Evolutionary conservation across 805 yeast genomes (phyloP).

Genomic region (Candida insectalens): DNA sequence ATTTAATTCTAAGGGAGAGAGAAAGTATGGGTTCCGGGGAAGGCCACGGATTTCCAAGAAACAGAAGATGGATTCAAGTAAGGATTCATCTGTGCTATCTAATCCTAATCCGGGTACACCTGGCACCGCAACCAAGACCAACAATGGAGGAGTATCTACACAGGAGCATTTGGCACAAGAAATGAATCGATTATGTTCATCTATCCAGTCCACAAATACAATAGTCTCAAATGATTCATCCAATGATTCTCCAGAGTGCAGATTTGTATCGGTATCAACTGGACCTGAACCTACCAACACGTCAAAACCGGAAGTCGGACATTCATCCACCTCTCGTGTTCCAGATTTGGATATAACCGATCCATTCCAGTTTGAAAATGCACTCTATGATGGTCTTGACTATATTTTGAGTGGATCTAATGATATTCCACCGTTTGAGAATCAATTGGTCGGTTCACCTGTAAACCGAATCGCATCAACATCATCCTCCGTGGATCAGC

Average conservation of each 20-base stretch:
- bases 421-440: neutral
- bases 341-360: slow-evolving; percentile 12
- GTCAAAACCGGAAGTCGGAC: neutral
- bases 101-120: neutral
- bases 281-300: neutral
- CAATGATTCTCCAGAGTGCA: neutral
- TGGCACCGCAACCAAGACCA: too few species aligned
- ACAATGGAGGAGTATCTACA: too few species aligned
- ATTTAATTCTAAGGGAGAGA: slow-evolving; percentile 23
- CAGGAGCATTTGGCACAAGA: neutral
- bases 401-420: slow-evolving; percentile 16
- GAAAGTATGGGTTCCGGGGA: slow-evolving; percentile 33
- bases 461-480: too few species aligned
- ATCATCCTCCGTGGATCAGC: too few species aligned
- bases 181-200: neutral
- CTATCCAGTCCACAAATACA: too few species aligned
- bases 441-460: neutral
- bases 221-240: neutral
- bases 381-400: slow-evolving; percentile 23
- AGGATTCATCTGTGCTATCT: too few species aligned
- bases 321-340: neutral
- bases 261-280: too few species aligned
- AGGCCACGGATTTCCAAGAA: slow-evolving; percentile 26
- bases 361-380: slow-evolving; percentile 21
- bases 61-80: neutral